Percentiles rank a stretch among this genome's conserved stretches.
Evolutionary conservation across 2,329 filamentous ascomycete species (phyloP).

Genomic region (Penicillium psychrosexuale): DNA sequence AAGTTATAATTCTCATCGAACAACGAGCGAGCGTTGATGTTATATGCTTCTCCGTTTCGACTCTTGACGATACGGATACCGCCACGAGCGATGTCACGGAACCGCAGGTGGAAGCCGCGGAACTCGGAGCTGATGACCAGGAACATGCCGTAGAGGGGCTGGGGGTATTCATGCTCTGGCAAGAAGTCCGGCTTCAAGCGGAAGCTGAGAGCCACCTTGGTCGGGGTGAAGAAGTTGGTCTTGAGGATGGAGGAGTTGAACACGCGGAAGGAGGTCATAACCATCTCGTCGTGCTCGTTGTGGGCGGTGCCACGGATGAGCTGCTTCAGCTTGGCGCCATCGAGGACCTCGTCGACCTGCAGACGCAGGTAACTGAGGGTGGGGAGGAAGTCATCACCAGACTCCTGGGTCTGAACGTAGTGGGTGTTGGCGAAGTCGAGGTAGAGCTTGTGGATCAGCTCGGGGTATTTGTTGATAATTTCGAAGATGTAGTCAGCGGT

Average conservation of each 20-base stretch:
- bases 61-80: constrained; percentile 99
- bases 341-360: constrained; percentile 70
- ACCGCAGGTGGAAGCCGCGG: constrained; percentile 93
- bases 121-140: constrained; percentile 96
- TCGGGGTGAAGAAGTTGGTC: constrained; percentile 97
- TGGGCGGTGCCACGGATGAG: constrained; percentile 74
- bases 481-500: constrained; percentile 97
- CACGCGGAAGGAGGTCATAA: constrained; percentile 92
- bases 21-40: constrained; percentile 91
- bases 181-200: constrained; percentile 78
- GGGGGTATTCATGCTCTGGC: constrained; percentile 86
- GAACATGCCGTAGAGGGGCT: constrained; percentile 96
- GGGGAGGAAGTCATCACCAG: constrained; percentile 65
- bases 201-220: constrained; percentile 97
- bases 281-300: constrained; percentile 96
- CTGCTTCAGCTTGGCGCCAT: constrained; percentile 69
- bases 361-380: constrained; percentile 66
- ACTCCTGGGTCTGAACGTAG: constrained; percentile 63
- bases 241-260: constrained; percentile 94
- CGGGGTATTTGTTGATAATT: constrained; percentile 88
- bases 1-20: constrained; percentile 99
- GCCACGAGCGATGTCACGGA: constrained; percentile 93
- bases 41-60: constrained; percentile 89
- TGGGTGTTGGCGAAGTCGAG: constrained; percentile 88
- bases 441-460: constrained; percentile 82